Evolutionary conservation across 2,329 filamentous ascomycete species (phyloP), one percentile per base, ranked within the genome.

Genomic region (Aspergillus sp.): DNA sequence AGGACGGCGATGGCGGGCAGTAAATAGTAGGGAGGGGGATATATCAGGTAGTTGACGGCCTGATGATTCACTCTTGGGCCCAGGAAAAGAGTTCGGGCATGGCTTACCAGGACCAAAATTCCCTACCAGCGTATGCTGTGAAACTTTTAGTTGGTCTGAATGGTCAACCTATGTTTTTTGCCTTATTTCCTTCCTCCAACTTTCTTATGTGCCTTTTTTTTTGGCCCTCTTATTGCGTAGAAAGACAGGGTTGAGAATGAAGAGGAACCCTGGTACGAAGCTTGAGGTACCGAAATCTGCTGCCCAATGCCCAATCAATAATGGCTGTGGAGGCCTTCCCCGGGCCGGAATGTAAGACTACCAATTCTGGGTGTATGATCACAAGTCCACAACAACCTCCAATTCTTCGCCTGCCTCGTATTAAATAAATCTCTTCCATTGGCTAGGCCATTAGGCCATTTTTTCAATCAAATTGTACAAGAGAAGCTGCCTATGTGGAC

Each of bases 301-400:
- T 65, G 64, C 64, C 64, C 60, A 59, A 65, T 64, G 64, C 62
- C 64, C 63, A 66, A 65, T 64, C 58, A 62, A 52, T 31, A 51
- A 39, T 46, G 45, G 11, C 14, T 23, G 24, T 21, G n/a, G 24
- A 15, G 27, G 41, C 15, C 41, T n/a, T 41, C 19, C 35, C n/a
- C 27, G 27, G 9, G 27, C 27, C 9, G 27, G 27, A 31, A 31
- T 31, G 27, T 3, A 31, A 31, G 27, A 31, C 27, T 31, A 31
- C 27, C 27, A n/a, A 37, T 37, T 14, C 35, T 37, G 15, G 5
- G 14, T 12, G 15, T 21, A 55, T 4, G 35, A 33, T 19, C 27
- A 39, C n/a, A 48, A 35, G 46, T 37, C 35, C 12, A n/a, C 35
- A 37, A 37, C 14, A 37, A n/a, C 14, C 12, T 15, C 35, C 12